Evolutionary conservation across 2,329 filamentous ascomycete species (phyloP), one percentile per base, ranked within the genome.

Genomic region (Botrytis pseudocinerea): DNA sequence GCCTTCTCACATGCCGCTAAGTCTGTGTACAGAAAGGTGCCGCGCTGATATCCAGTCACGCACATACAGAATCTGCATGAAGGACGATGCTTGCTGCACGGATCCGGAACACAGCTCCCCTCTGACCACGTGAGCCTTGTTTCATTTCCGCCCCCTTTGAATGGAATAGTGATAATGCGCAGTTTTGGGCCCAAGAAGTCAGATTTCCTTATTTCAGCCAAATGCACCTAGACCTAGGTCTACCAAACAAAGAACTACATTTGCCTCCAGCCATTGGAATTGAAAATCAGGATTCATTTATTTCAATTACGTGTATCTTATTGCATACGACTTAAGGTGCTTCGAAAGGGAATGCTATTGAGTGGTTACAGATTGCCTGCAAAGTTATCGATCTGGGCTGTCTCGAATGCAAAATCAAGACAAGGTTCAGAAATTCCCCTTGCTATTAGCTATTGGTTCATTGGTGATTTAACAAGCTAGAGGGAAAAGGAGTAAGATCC

Each of bases 31-130:
- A 51, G 25, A 25, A 69, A 51, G 40, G 65, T 71, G 51, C 61
- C 61, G 70, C 61, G 70, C 70, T 40, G 61, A 64, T 60, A 59
- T 66, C 46, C 25, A 48, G 40, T 72, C 70, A 72, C 70, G 63
- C 70, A 60, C 63, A 69, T 46, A 69, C 32, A 61, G 40, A 60
- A 69, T 57, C 44, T 72, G 70, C 70, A 69, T 44, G 42, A 69
- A 59, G 44, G 42, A 40, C 25, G 57, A 51, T 57, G 32, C 32
- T 61, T 46, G 51, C 54, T 69, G 70, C 63, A 72, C 38, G 42
- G 40, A 65, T 18, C 70, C 70, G 70, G 70, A 72, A 62, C 63
- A 72, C 54, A 42, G 32, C 62, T 46, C 48, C 32, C 54, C 46
- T 68, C 54, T 46, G 68, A 57, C 32, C 70, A 72, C 70, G 70